Percentiles rank a stretch among this genome's conserved stretches.
phyloP scores from a whole-genome alignment of 2,329 filamentous ascomycete species.

The Zymoseptoria brevis region DNA sequence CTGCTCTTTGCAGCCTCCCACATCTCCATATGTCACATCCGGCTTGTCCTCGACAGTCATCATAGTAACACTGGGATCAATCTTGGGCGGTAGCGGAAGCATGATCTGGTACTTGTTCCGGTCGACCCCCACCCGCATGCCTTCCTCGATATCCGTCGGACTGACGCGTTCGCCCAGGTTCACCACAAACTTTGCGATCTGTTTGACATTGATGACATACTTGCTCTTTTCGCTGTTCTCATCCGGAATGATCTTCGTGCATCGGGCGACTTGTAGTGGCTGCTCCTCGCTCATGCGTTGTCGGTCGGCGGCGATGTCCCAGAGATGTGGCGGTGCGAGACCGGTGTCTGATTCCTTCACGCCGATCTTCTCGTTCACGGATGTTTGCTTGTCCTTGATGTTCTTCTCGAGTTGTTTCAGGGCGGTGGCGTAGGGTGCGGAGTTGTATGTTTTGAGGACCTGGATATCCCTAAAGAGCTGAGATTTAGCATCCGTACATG shows the following conservation, averaged over 20 bases:
- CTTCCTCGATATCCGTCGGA: slow-evolving; percentile 97
- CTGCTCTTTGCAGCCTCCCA: slow-evolving; percentile 98
- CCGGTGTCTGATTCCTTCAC: slow-evolving; percentile 92
- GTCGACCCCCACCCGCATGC: slow-evolving; percentile 96
- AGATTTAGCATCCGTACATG: slow-evolving; percentile 6
- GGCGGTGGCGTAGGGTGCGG: slow-evolving; percentile 85
- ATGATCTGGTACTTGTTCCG: slow-evolving; percentile 99
- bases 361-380: slow-evolving; percentile 97
- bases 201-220: slow-evolving; percentile 99
- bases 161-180: slow-evolving; percentile 94
- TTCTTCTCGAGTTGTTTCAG: slow-evolving; percentile 98
- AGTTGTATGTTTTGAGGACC: slow-evolving; percentile 97
- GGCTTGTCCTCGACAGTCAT: slow-evolving; percentile 99
- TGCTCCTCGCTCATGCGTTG: slow-evolving; percentile 99
- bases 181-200: slow-evolving; percentile 98
- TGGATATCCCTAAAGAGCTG: slow-evolving; percentile 79
- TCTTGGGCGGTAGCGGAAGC: slow-evolving; percentile 91
- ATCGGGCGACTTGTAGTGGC: slow-evolving; percentile 90
- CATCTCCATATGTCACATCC: slow-evolving; percentile 97
- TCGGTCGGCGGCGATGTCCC: slow-evolving; percentile 95
- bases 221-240: slow-evolving; percentile 97
- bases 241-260: slow-evolving; percentile 98
- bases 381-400: slow-evolving; percentile 98
- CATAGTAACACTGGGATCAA: slow-evolving; percentile 98
- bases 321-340: slow-evolving; percentile 93